Base-by-base conservation (phyloP, 2,329 filamentous ascomycete species). In the Cercospora nicotianae region DNA sequence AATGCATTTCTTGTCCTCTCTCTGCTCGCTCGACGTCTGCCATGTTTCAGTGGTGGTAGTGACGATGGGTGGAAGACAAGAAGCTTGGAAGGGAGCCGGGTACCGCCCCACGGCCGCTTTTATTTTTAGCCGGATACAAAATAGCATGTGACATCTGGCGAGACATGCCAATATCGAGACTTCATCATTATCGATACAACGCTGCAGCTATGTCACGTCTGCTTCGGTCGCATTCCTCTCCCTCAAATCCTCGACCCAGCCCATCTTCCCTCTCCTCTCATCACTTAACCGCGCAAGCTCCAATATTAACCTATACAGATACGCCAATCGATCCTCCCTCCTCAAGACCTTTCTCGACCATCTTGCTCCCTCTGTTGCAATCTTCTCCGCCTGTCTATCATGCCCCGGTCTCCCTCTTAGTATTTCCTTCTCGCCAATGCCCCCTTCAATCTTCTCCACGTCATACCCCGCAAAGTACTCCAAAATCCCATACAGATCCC, bases 401-500 rank as follows among this genome's bases (percentile, higher is more conserved):
- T 13, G 45, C 13, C 45, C 45, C 18, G 18, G 18, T 23, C 20
- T 20, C 9, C 20, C 9, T 26, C 9, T 51, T 20, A 20, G 3
- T 5, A 13, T 26, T 3, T 23, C 18, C 3, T 51, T 13, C 18
- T 26, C 20, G 12, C 18, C 45, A 48, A 48, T 20, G n/a, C 18
- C 45, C 4, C n/a, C 45, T 48, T 48, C 45, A 48, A 48, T 48
- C 18, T 48, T 48, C 9, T 23, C 45, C 45, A 10, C 45, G 1
- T 51, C 45, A 12, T 51, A 51, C 45, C 45, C 45, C 45, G 20
- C 45, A 26, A 69, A 69, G 75, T 92, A 94, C 66, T 90, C 87
- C 83, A 93, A 84, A 64, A 93, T 88, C 42, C 87, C 88, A 69
- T 89, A 93, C 73, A 91, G 85, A 72, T 94, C 92, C 39, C 86